Evolutionary conservation across 1,284 basidiomycete species (phyloP).

Genomic region (Cystobasidium slooffiae): DNA sequence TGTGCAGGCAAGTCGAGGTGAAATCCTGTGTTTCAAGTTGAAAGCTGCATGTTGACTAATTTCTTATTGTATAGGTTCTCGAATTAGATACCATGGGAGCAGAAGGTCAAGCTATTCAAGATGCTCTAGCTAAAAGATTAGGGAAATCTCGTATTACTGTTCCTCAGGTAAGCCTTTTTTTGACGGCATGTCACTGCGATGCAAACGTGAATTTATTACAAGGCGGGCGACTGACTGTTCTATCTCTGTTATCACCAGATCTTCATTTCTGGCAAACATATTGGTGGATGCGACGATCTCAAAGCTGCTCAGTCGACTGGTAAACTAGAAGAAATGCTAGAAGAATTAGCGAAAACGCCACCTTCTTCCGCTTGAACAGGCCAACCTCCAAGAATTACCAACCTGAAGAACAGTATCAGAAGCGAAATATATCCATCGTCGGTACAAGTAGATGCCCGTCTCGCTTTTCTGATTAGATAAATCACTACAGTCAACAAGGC

Average conservation of each 20-base stretch:
- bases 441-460: too few relatives aligned
- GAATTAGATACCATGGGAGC: constrained; percentile 28
- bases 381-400: neutral
- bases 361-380: neutral
- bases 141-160: constrained; percentile 36
- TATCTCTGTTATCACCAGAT: constrained; percentile 68
- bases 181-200: too few relatives aligned
- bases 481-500: too few relatives aligned
- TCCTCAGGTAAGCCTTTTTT: too few relatives aligned
- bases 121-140: constrained; percentile 36
- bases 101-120: constrained; percentile 38
- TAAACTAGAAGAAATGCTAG: constrained; percentile 56
- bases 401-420: neutral
- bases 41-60: too few relatives aligned
- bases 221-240: too few relatives aligned
- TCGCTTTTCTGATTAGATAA: too few relatives aligned
- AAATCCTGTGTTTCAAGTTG: too few relatives aligned
- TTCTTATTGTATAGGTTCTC: too few relatives aligned
- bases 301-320: constrained; percentile 62
- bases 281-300: constrained; percentile 74
- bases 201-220: too few relatives aligned
- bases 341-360: constrained; percentile 32
- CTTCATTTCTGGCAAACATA: constrained; percentile 66
- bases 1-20: constrained; percentile 18
- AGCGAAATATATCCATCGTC: too few relatives aligned